Conservation (phyloP, 2,329 filamentous ascomycete genomes). For the Phyllosticta citribraziliensis region DNA sequence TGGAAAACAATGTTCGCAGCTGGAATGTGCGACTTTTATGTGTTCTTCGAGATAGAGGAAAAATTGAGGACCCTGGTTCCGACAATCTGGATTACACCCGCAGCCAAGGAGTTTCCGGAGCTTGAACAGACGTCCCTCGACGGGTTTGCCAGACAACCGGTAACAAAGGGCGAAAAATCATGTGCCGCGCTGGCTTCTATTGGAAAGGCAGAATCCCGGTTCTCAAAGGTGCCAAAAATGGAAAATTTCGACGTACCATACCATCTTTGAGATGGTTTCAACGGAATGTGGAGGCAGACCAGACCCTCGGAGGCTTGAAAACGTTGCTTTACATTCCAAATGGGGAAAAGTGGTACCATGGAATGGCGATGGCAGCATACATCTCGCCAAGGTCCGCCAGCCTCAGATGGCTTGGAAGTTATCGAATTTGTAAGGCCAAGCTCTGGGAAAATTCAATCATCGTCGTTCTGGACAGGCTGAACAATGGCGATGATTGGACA, state of each 20-base stretch:
- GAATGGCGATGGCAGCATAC: neutral
- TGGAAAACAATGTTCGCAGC: neutral
- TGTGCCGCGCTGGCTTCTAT: neutral
- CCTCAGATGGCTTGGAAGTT: neutral
- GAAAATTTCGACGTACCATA: neutral
- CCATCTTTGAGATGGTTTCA: neutral
- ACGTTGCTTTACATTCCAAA: neutral
- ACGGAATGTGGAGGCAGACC: neutral
- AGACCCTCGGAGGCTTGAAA: neutral
- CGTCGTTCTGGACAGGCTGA: neutral
- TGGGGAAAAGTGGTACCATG: neutral
- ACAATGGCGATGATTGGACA: neutral
- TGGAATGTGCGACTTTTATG: neutral
- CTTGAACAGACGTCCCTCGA: neutral
- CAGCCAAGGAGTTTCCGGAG: neutral
- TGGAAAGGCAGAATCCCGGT: neutral
- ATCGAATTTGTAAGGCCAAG: neutral
- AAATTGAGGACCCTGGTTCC: neutral
- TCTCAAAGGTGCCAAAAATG: neutral
- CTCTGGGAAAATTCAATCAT: neutral
- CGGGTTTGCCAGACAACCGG: neutral
- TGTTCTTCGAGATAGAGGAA: neutral
- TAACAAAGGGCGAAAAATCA: neutral
- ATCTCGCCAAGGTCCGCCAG: neutral
- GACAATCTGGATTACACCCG: neutral